Evolutionary conservation across 139 green algal genomes (phyloP), one percentile per base, ranked within the genome.

Genomic region (Trebouxia sp.): DNA sequence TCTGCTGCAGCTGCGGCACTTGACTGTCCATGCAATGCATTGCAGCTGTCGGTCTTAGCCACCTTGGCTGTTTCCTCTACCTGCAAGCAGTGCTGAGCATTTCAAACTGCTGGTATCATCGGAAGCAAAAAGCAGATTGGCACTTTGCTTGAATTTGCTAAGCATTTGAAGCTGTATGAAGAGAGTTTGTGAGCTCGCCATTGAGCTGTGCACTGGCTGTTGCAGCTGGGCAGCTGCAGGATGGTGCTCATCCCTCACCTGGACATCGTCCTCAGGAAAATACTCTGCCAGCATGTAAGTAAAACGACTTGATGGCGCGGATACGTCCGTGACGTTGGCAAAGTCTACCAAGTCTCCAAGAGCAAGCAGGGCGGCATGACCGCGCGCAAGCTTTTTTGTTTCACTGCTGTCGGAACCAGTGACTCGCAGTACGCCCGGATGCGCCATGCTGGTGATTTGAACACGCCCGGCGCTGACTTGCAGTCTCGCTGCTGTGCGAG

Each of bases 241-340:
- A n/a, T n/a, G n/a, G n/a, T 11, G 55, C 26, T 17, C 0, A 39
- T 38, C 7, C 28, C 3, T 30, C n/a, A 72, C 62, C 62, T 72
- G 62, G 62, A 72, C 28, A 35, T 72, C 62, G 12, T 32, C 28
- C 5, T 72, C 62, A 45, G 32, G 62, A 22, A 72, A 41, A 15
- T 43, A 41, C 15, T 72, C 67, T 35, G 67, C 42, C 26, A 77
- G 41, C 67, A 77, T 77, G 39, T 77, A 77, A 12, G 67, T 77
- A 24, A 51, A 56, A 0, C 67, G 41, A 22, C 41, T 56, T 28
- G 24, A 6, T 53, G 39, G 67, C 26, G 67, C 67, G 55, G 5
- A 3, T 14, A 77, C n/a, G 9, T 55, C 67, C 22, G 67, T 37
- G 26, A 51, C 26, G 26, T n/a, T 37, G 26, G 15, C 12, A 17